These are phyloP conservation scores for Leishmania tarentolae DNA, from an alignment of 208 protist species.

Conservation along the genomic window DNA sequence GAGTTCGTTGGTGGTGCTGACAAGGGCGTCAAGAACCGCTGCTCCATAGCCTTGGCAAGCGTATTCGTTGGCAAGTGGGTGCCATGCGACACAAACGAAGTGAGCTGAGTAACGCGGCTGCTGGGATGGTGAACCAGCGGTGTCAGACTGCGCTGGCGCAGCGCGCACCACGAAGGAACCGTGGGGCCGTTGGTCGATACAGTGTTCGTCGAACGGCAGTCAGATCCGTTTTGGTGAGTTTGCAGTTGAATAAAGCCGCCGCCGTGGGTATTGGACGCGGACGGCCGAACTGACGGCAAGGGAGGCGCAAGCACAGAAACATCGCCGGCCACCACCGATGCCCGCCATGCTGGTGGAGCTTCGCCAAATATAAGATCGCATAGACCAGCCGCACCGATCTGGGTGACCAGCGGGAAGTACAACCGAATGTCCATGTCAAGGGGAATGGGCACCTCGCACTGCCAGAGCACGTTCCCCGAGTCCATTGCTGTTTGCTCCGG, in stretches of 20 bases:
- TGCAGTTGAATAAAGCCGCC: background rate
- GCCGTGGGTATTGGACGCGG: background rate
- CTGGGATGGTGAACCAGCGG: constrained; percentile 18
- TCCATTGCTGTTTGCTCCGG: constrained; percentile 70
- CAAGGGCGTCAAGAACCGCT: background rate
- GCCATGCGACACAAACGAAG: background rate
- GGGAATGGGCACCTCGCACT: constrained; percentile 68
- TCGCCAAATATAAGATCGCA: constrained; percentile 81
- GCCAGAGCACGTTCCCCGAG: constrained; percentile 77
- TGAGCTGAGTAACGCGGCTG: background rate
- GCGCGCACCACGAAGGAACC: constrained; percentile 13
- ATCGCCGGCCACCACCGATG: background rate
- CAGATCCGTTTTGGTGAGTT: background rate
- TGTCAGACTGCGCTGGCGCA: constrained; percentile 15
- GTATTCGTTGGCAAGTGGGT: background rate
- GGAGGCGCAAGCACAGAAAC: background rate
- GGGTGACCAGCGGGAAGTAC: constrained; percentile 83
- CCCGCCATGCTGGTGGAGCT: constrained; percentile 5
- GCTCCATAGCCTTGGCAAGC: constrained; percentile 1
- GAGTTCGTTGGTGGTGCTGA: background rate
- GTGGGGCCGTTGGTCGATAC: background rate
- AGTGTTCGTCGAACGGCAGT: background rate
- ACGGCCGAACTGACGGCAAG: background rate
- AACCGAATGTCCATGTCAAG: constrained; percentile 72
- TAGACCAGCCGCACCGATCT: constrained; percentile 65